Evolutionary conservation across 352 stramenopile species (phyloP), one percentile per base, ranked within the genome.

Genomic region (Albugo candida): DNA sequence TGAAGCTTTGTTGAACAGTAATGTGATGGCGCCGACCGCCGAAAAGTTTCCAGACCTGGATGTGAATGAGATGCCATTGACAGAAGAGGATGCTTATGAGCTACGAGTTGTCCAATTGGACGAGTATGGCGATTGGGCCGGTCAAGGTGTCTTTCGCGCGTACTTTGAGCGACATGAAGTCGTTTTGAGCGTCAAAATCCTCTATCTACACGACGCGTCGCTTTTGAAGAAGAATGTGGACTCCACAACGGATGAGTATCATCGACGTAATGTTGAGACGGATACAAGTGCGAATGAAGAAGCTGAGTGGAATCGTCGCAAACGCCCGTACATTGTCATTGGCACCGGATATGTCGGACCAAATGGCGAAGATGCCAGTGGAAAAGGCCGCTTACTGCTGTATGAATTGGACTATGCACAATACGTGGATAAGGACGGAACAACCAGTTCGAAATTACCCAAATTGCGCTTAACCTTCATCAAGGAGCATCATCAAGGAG

Each of bases 391-490:
- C 0, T 52, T 93, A 16, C 48, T 93, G 17, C 60, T 93, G 0
- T 93, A 92, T 56, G 77, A 92, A 61, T 53, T 92, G 11, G 78
- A 92, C 45, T 92, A 92, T 48, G 78, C 78, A 2, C 78, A 92
- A 59, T 92, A 92, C 43, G 76, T 83, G 27, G 83, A 82, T 13
- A 58, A 83, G 55, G 65, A 75, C 24, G 73, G 73, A 16, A 52
- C 59, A 4, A 87, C 72, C n/a, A 85, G 73, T 53, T 50, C 58
- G 11, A 92, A 88, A 49, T 51, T 88, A 41, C 78, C 78, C 0
- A 92, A 92, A 54, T 58, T 92, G 17, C 65, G 70, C 0, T 49
- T 87, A 1, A 66, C 87, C 24, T 92, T 87, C 47, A 82, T 86
- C 39, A 92, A 92, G 48, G 78, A 92, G 39, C 73, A 92, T 43